Conservation (phyloP, 495 filamentous ascomycete species). For the Penicillium maclennaniae region DNA sequence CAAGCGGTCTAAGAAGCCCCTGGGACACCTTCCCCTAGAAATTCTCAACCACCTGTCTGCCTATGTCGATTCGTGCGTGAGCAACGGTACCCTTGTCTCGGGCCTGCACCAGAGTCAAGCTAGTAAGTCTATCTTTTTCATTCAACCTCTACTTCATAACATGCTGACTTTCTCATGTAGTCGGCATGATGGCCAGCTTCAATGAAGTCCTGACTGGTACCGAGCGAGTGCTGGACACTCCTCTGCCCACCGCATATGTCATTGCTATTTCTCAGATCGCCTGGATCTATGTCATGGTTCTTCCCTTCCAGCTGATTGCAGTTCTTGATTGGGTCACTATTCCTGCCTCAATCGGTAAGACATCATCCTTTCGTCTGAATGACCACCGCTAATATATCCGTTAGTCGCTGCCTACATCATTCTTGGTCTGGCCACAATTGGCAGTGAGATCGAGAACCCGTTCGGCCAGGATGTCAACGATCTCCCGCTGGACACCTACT, state of each 20-base stretch:
- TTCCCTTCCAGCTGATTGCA: conserved; percentile 77
- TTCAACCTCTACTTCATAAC: neutral
- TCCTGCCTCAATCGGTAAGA: conserved; percentile 67
- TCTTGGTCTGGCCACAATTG: conserved; percentile 80
- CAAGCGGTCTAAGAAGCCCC: conserved; percentile 58
- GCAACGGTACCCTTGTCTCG: conserved; percentile 52
- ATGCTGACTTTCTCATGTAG: conserved; percentile 15
- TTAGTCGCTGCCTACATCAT: conserved; percentile 81
- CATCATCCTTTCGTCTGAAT: neutral
- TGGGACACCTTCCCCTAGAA: conserved; percentile 76
- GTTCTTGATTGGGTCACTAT: conserved; percentile 73
- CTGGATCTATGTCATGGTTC: conserved; percentile 77
- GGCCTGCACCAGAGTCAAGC: conserved; percentile 44
- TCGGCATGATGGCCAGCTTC: conserved; percentile 43
- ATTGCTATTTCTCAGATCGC: conserved; percentile 86
- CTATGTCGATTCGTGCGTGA: conserved; percentile 56
- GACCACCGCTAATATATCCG: neutral
- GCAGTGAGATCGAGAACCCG: conserved; percentile 84
- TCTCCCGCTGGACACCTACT: conserved; percentile 74
- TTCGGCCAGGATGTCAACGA: conserved; percentile 88
- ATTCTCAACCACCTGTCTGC: conserved; percentile 68
- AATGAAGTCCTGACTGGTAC: conserved; percentile 72
- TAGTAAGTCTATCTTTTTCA: conserved; percentile 24
- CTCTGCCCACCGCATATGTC: conserved; percentile 76
- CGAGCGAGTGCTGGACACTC: conserved; percentile 81